These are phyloP conservation scores for Cercospora sp. DNA, from an alignment of 2,329 filamentous ascomycete genomes.

Conservation along the genomic window DNA sequence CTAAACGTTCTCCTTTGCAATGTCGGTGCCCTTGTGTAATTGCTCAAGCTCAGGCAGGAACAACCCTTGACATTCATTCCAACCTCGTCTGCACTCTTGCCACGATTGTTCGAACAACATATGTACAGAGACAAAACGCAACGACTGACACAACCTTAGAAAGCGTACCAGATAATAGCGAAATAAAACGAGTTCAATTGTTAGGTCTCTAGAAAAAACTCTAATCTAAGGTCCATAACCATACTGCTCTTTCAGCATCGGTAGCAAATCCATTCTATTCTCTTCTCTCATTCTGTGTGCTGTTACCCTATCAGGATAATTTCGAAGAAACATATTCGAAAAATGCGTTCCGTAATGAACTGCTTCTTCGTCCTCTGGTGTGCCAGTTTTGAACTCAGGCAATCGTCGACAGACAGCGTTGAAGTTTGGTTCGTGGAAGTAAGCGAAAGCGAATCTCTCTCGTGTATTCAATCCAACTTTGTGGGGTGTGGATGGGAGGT, in stretches of 20 bases:
- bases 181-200: no score
- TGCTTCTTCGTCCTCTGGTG: background rate
- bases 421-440: constrained; percentile 20
- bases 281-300: constrained; percentile 13
- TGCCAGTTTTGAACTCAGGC: constrained; percentile 4
- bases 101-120: no score
- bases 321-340: constrained; percentile 19
- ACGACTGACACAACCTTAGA: no score
- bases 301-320: constrained; percentile 11
- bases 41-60: no score
- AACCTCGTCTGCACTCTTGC: no score
- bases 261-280: constrained; percentile 15
- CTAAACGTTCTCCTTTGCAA: no score
- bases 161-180: no score
- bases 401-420: constrained; percentile 16
- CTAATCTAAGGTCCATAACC: background rate
- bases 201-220: no score
- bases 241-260: constrained; percentile 4
- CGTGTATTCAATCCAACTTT: constrained; percentile 18
- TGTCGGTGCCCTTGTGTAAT: no score
- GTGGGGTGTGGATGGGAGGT: constrained; percentile 17
- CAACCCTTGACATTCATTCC: no score
- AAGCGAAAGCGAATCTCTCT: constrained; percentile 14
- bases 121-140: no score
- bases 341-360: constrained; percentile 19